These are phyloP conservation scores for Areca catechu DNA, from an alignment of 176 grass and related monocot genomes.

Conservation along the genomic window DNA sequence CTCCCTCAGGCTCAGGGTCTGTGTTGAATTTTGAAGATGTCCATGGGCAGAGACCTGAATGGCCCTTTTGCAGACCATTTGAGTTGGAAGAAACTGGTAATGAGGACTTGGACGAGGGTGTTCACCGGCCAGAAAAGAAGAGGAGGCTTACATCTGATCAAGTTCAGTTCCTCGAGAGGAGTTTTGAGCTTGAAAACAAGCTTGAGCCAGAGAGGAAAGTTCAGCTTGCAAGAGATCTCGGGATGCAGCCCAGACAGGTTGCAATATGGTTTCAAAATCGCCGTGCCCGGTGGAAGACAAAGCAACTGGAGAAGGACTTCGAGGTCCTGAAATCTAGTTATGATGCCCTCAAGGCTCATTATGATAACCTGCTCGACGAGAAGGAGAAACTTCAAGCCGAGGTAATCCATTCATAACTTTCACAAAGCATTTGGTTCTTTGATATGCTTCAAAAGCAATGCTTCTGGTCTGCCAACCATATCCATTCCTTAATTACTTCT, in stretches of 20 bases:
- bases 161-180: background rate
- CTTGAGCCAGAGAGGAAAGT: constrained; percentile 7
- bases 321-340: background rate
- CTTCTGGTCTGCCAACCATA: too few species aligned
- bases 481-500: too few species aligned
- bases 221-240: constrained; percentile 5
- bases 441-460: too few species aligned
- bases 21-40: constrained; percentile 5
- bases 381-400: constrained; percentile 2
- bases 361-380: background rate
- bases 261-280: constrained; percentile 13
- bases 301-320: constrained; percentile 9
- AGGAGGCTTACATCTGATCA: constrained; percentile 2
- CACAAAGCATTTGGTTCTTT: too few species aligned
- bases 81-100: background rate
- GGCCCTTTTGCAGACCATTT: background rate
- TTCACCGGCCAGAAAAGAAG: background rate
- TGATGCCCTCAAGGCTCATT: constrained; percentile 2
- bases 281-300: constrained; percentile 4
- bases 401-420: background rate
- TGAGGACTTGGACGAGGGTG: constrained; percentile 1
- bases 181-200: constrained; percentile 4
- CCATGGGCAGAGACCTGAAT: background rate
- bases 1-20: background rate
- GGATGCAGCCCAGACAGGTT: background rate